These are phyloP conservation scores for Carex sylvatica DNA, from an alignment of 202 grass and related monocot species.

Conservation along the genomic window DNA sequence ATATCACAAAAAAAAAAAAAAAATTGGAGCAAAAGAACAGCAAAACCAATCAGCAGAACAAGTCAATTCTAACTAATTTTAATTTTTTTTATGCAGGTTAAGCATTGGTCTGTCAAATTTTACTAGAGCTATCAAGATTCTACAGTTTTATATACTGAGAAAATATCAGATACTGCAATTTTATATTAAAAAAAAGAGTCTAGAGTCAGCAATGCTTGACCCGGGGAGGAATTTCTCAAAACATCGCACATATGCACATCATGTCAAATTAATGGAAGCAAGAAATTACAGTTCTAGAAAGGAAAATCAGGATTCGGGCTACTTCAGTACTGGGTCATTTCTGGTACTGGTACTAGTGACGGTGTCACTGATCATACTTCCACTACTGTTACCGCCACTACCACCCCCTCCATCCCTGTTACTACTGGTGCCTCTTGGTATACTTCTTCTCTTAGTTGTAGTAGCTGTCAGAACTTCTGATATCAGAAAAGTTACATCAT, in stretches of 20 bases:
- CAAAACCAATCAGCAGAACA: not conserved
- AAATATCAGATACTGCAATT: not conserved
- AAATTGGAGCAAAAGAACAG: not conserved
- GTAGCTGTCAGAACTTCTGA: constrained; percentile 67
- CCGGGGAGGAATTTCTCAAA: not conserved
- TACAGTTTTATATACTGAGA: not conserved
- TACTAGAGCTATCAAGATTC: not conserved
- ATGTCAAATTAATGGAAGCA: not conserved
- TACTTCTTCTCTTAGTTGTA: constrained; percentile 52
- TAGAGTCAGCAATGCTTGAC: not conserved
- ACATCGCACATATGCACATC: not conserved
- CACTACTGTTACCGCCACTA: constrained; percentile 61
- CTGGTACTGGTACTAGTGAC: constrained; percentile 55
- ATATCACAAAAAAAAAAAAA: not conserved
- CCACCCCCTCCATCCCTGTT: constrained; percentile 63
- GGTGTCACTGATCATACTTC: constrained; percentile 56
- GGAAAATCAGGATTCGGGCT: constrained; percentile 24
- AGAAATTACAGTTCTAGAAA: not conserved
- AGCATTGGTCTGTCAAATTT: not conserved
- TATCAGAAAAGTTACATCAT: constrained; percentile 41
- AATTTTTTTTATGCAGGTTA: not conserved
- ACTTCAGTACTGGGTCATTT: constrained; percentile 48
- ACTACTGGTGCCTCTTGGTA: constrained; percentile 46
- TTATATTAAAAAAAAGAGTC: not conserved
- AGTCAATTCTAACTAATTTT: not conserved